These are phyloP conservation scores for Pythium insidiosum DNA, from an alignment of 352 stramenopile species.

Conservation along the genomic window DNA sequence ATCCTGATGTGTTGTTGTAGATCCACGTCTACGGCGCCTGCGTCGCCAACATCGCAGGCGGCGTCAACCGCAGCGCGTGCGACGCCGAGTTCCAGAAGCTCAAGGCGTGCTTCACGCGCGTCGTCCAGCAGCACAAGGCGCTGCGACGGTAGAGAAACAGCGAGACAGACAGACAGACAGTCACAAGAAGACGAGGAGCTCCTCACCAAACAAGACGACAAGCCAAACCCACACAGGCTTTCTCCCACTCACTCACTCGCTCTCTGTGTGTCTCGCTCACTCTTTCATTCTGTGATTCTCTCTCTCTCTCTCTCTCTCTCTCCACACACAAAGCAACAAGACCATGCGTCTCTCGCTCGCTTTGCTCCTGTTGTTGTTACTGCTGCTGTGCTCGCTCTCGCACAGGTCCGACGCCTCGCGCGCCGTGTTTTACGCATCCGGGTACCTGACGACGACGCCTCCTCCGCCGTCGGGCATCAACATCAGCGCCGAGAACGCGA, in stretches of 20 bases:
- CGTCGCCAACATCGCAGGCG: slow-evolving; percentile 52
- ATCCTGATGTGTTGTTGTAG: slow-evolving; percentile 14
- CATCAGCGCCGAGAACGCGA: slow-evolving; percentile 5
- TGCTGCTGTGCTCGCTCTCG: too few species aligned
- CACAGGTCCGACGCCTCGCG: too few species aligned
- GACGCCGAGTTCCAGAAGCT: slow-evolving; percentile 72
- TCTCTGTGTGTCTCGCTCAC: too few species aligned
- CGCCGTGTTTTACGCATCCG: too few species aligned
- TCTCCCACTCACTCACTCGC: not conserved
- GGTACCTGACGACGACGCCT: too few species aligned
- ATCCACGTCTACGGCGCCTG: slow-evolving; percentile 78
- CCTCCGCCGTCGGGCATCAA: not conserved
- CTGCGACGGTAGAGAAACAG: not conserved
- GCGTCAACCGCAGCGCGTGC: slow-evolving; percentile 39
- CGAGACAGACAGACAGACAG: not conserved
- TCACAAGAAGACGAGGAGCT: not conserved
- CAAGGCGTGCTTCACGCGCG: slow-evolving; percentile 51
- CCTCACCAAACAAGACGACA: slow-evolving; percentile 1
- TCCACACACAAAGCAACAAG: not conserved
- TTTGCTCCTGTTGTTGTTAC: too few species aligned
- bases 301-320: not conserved
- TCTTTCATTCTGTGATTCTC: not conserved
- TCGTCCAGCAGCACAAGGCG: slow-evolving; percentile 18
- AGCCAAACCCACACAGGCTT: too few species aligned
- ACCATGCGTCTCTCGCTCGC: not conserved